A percentile compares a stretch with the other conserved stretches of the same genome.
Conservation (phyloP, 768 basidiomycete genomes). For the Omphalotus guepiniiformis region DNA sequence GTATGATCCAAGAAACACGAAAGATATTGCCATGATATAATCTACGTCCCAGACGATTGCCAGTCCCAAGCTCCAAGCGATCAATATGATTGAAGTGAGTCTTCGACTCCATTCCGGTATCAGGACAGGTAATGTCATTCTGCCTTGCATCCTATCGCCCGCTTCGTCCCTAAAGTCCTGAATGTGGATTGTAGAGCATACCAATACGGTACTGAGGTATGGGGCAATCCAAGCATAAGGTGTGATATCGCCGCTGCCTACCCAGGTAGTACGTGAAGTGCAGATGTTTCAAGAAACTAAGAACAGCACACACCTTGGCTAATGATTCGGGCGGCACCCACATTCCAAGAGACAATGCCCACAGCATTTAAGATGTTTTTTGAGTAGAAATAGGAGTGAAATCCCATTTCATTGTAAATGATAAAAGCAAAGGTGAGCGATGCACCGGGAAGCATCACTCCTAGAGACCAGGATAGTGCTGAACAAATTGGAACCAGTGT, state of each 20-base stretch:
- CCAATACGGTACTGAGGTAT: slow-evolving; percentile 13
- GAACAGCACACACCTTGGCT: neutral
- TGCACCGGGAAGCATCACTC: slow-evolving; percentile 12
- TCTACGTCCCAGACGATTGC: neutral
- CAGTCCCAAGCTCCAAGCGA: slow-evolving; percentile 11
- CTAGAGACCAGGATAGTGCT: slow-evolving; percentile 14
- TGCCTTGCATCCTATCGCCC: slow-evolving; percentile 18
- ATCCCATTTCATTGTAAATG: slow-evolving; percentile 22
- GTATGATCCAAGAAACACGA: slow-evolving; percentile 3
- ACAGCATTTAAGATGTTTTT: slow-evolving; percentile 12
- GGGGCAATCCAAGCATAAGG: slow-evolving; percentile 6
- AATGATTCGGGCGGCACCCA: slow-evolving; percentile 11
- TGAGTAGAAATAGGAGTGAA: slow-evolving; percentile 8
- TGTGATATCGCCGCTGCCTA: neutral
- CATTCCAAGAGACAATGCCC: slow-evolving; percentile 11
- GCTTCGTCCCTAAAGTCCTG: slow-evolving; percentile 21
- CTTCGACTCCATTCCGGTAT: slow-evolving; percentile 12
- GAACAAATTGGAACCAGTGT: slow-evolving; percentile 20
- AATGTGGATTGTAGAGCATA: slow-evolving; percentile 22
- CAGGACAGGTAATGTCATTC: slow-evolving; percentile 17
- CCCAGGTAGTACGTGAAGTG: slow-evolving; percentile 9
- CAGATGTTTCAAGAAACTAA: neutral
- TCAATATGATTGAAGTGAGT: slow-evolving; percentile 7
- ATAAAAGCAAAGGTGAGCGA: slow-evolving; percentile 15
- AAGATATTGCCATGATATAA: neutral